phyloP scores from a whole-genome alignment of 768 basidiomycete species.

The Tricholoma flavovirens region DNA sequence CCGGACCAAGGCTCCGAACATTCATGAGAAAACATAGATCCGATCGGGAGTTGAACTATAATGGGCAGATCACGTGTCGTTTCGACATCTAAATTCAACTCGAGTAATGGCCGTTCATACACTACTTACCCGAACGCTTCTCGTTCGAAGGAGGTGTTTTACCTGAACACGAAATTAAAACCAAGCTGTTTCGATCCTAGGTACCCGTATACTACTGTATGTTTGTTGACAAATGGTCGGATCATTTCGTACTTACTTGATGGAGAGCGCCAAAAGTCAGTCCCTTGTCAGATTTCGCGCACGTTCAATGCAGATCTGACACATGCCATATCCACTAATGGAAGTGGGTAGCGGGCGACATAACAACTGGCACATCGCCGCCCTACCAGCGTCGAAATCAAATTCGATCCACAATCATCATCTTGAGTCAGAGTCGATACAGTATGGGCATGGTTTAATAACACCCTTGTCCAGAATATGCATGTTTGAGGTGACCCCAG shows the following conservation, averaged over 20 bases:
- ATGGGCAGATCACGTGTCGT: background rate
- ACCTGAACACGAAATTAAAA: background rate
- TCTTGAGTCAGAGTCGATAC: background rate
- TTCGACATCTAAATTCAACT: too few species aligned
- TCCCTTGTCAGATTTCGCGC: too few species aligned
- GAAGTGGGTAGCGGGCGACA: too few species aligned
- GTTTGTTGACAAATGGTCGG: too few species aligned
- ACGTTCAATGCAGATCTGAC: too few species aligned
- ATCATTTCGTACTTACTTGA: too few species aligned
- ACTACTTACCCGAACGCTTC: background rate
- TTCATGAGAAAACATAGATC: background rate
- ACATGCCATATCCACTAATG: too few species aligned
- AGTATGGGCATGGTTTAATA: background rate
- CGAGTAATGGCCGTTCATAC: too few species aligned
- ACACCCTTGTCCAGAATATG: background rate
- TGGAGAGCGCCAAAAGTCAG: too few species aligned
- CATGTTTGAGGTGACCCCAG: background rate
- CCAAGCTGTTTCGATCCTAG: background rate
- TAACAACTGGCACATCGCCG: too few species aligned
- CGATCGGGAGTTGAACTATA: background rate
- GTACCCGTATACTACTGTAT: too few species aligned
- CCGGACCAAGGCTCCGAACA: slow-evolving; percentile 15
- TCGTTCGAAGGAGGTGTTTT: background rate
- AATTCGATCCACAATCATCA: background rate
- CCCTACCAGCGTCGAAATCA: background rate